Percentiles rank a stretch among this genome's conserved stretches.
phyloP scores from a whole-genome alignment of 495 filamentous ascomycete genomes.

The Cudoniella acicularis region DNA sequence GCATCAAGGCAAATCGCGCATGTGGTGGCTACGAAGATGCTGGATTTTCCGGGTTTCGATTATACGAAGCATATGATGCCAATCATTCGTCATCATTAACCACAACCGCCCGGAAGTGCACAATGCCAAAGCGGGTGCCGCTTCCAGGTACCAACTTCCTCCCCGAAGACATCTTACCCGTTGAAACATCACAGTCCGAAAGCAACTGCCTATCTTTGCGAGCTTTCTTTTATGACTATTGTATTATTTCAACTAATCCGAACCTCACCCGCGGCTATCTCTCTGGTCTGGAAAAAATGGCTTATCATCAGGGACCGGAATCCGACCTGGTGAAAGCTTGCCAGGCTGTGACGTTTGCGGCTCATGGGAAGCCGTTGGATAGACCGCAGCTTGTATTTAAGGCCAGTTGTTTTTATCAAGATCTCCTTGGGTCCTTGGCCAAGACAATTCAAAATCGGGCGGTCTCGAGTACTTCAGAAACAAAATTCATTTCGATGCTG shows the following conservation, averaged over 20 bases:
- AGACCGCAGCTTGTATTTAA: slow-evolving; percentile 24
- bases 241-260: slow-evolving; percentile 19
- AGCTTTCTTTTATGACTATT: slow-evolving; percentile 34
- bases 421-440: slow-evolving; percentile 26
- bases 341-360: slow-evolving; percentile 27
- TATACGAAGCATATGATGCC: slow-evolving; percentile 16
- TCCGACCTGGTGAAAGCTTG: slow-evolving; percentile 31
- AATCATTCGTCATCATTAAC: slow-evolving; percentile 3
- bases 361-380: slow-evolving; percentile 25
- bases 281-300: slow-evolving; percentile 26
- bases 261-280: slow-evolving; percentile 28
- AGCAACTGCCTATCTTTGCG: slow-evolving; percentile 26
- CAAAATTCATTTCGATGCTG: slow-evolving; percentile 21
- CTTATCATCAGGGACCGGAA: slow-evolving; percentile 15
- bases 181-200: slow-evolving; percentile 20
- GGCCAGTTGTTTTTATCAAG: slow-evolving; percentile 26
- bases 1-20: slow-evolving; percentile 27
- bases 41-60: slow-evolving; percentile 23
- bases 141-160: slow-evolving; percentile 20
- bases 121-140: slow-evolving; percentile 21
- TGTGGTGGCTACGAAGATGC: slow-evolving; percentile 30
- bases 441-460: slow-evolving; percentile 16
- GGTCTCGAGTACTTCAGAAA: slow-evolving; percentile 16
- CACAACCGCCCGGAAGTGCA: slow-evolving; percentile 31
- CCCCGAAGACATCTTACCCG: slow-evolving; percentile 20